Conservation (phyloP, 108 stramenopile genomes). For the Fragilaria radians region DNA sequence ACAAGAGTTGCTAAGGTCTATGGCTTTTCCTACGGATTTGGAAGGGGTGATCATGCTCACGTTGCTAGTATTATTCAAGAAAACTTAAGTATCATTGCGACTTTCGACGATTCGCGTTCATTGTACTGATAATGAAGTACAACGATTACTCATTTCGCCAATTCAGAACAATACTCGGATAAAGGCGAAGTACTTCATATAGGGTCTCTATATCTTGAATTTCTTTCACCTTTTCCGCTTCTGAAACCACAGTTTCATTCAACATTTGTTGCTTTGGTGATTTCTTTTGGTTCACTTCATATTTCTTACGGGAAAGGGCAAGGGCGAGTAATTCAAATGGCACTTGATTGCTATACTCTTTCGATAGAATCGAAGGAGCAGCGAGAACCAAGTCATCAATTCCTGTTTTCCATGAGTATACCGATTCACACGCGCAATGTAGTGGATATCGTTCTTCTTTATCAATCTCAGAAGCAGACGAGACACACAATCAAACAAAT, state of each 20-base stretch:
- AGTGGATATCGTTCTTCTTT: background rate
- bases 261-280: background rate
- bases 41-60: conserved; percentile 39
- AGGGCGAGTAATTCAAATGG: background rate
- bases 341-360: background rate
- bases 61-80: conserved; percentile 15
- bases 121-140: conserved; percentile 1
- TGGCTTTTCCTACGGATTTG: conserved; percentile 66
- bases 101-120: conserved; percentile 13
- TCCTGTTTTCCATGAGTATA: background rate
- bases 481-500: background rate
- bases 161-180: background rate
- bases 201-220: too few species aligned
- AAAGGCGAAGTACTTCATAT: background rate
- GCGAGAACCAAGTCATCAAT: background rate
- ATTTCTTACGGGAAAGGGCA: background rate
- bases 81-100: conserved; percentile 2
- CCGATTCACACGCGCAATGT: background rate
- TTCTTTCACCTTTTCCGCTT: background rate
- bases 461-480: background rate
- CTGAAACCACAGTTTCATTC: background rate
- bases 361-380: background rate
- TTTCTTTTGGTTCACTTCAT: background rate
- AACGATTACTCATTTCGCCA: background rate
- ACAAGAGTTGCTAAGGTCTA: conserved; percentile 34